Evolutionary conservation across 23 red algal species (phyloP).

Genomic region (Gracilaria domingensis): DNA sequence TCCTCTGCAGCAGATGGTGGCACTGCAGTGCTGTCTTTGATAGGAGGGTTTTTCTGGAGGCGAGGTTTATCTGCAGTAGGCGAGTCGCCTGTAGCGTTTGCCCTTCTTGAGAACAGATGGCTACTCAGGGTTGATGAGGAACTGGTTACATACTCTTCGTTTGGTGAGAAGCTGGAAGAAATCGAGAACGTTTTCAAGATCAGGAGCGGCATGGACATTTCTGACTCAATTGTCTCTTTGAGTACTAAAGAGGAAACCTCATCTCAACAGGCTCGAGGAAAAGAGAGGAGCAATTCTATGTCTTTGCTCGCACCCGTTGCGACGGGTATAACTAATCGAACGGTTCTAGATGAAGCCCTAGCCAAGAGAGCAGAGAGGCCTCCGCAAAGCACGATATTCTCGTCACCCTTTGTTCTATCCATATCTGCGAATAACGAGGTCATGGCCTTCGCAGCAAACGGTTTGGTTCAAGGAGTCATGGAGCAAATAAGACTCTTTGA

Average conservation of each 20-base stretch:
- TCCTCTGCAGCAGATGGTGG: slow-evolving; percentile 43
- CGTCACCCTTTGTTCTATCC: slow-evolving; percentile 62
- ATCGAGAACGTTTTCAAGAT: slow-evolving; percentile 76
- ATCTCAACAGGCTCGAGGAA: not conserved
- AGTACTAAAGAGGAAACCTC: not conserved
- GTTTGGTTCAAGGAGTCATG: slow-evolving; percentile 54
- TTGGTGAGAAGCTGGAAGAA: slow-evolving; percentile 64
- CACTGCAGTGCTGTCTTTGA: slow-evolving; percentile 52
- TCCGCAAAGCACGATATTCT: slow-evolving; percentile 44
- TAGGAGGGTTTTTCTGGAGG: slow-evolving; percentile 54
- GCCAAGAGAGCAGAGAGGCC: slow-evolving; percentile 54
- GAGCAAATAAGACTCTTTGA: slow-evolving; percentile 50
- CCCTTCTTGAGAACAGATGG: slow-evolving; percentile 59
- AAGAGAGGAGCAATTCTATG: slow-evolving; percentile 28
- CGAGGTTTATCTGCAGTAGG: slow-evolving; percentile 19
- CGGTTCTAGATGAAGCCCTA: slow-evolving; percentile 41
- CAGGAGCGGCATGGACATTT: slow-evolving; percentile 53
- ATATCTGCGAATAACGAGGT: slow-evolving; percentile 48
- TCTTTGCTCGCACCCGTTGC: slow-evolving; percentile 54
- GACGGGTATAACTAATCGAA: slow-evolving; percentile 53
- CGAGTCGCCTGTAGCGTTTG: slow-evolving; percentile 35
- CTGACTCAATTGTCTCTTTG: slow-evolving; percentile 18
- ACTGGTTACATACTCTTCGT: slow-evolving; percentile 67
- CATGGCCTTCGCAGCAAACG: slow-evolving; percentile 68
- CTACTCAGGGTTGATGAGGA: slow-evolving; percentile 72